Evolutionary conservation across 2,329 filamentous ascomycete genomes (phyloP), one percentile per base, ranked within the genome.

Genomic region (Chaetomium sp.): DNA sequence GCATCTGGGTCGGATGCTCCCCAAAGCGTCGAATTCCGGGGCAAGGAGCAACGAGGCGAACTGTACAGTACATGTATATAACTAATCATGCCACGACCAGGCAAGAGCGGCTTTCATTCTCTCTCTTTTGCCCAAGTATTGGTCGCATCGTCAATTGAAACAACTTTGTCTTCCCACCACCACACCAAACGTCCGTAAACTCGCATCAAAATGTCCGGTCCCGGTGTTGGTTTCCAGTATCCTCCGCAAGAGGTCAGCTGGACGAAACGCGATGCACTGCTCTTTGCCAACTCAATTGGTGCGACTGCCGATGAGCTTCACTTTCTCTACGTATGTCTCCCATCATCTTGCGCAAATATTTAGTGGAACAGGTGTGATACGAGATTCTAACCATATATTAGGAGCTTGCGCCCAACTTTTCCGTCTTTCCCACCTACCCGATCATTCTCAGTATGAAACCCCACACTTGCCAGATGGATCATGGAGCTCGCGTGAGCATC

Each of bases 281-380:
- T 97, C 59, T 96, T 96, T 71, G 91, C 91, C 64, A 87, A 87
- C 72, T 92, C 87, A 74, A 92, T 96, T 70, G 91, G 91, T 55
- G 85, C 61, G 68, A 92, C 83, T 10, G 79, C 80, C n/a, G 85
- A 95, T 65, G 91, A 96, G 77, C 82, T 96, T 67, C 90, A 96
- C 69, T 95, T 92, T 69, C 85, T 96, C 74, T 96, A 91, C 66
- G 90, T 94, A 78, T 58, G 81, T 68, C 40, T 19, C 9, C 12
- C 4, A 6, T 33, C 10, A 7, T 11, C 1, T 37, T 19, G 8
- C 47, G 19, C 19, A 27, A 27, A 27, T 27, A 27, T 3, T 27
- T 27, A 27, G 19, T 27, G 19, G 19, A 27, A 3, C 19, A 27
- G 2, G 19, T 27, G 2, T 27, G 19, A 27, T 27, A 2, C 19